A percentile compares a stretch with the other conserved stretches of the same genome.
Evolutionary conservation across 2,329 filamentous ascomycete genomes (phyloP).

Genomic region (Pseudogymnoascus sp.): DNA sequence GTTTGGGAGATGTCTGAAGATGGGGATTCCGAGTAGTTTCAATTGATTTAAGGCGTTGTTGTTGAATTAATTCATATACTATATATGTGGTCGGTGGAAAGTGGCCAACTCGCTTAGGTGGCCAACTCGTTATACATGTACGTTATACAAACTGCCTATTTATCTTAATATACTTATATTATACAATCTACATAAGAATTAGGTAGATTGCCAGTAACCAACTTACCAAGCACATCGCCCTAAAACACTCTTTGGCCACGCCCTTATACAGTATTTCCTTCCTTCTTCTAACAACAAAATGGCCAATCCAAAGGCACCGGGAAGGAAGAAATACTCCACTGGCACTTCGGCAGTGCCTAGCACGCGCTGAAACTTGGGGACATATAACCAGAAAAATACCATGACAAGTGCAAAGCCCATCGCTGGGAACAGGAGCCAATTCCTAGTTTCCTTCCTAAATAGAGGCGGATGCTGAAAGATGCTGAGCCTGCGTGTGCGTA

Average conservation of each 20-base stretch:
- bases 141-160: too few species aligned
- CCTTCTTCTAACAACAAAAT: slow-evolving; percentile 57
- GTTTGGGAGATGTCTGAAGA: too few species aligned
- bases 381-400: slow-evolving; percentile 62
- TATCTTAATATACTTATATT: too few species aligned
- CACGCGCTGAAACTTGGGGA: slow-evolving; percentile 52
- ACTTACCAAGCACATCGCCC: slow-evolving; percentile 55
- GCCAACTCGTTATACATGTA: too few species aligned
- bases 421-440: slow-evolving; percentile 60
- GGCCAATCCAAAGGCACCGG: slow-evolving; percentile 59
- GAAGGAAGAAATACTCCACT: slow-evolving; percentile 68
- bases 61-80: too few species aligned
- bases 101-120: too few species aligned
- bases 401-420: slow-evolving; percentile 61
- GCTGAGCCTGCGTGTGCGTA: slow-evolving; percentile 53
- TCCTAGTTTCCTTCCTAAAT: slow-evolving; percentile 56
- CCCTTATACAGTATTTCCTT: slow-evolving; percentile 54
- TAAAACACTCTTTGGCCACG: slow-evolving; percentile 46
- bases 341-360: slow-evolving; percentile 56
- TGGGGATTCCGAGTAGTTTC: too few species aligned
- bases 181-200: too few species aligned
- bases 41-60: too few species aligned
- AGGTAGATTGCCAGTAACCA: neutral
- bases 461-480: slow-evolving; percentile 65
- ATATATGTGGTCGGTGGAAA: too few species aligned